Percentiles rank a stretch among this genome's conserved stretches.
Evolutionary conservation across 495 filamentous ascomycete genomes (phyloP).

Genomic region (Neurospora tetrasperma): DNA sequence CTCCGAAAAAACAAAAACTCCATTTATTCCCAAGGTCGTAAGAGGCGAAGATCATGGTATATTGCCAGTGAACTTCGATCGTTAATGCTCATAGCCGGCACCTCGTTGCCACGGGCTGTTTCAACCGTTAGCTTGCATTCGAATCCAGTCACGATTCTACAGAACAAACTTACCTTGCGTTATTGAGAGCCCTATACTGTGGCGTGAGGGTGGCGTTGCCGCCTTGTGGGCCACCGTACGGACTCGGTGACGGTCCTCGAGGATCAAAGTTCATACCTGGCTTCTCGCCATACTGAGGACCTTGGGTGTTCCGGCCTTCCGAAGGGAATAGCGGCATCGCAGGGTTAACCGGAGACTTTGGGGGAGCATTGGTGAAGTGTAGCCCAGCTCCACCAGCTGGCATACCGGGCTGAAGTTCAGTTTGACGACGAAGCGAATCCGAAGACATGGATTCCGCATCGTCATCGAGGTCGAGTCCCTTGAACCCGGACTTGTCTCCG

Average conservation of each 20-base stretch:
- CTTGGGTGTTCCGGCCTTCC: conserved; percentile 13
- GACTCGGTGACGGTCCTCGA: conserved; percentile 10
- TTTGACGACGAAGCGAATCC: conserved; percentile 23
- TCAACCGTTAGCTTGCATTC: conserved; percentile 12
- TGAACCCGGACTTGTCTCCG: conserved; percentile 71
- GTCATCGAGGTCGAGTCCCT: conserved; percentile 61
- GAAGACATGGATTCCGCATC: conserved; percentile 60
- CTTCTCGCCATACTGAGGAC: neutral
- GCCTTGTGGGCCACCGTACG: conserved; percentile 6
- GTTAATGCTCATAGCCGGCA: conserved; percentile 40
- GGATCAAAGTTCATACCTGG: conserved; percentile 9
- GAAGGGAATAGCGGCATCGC: conserved; percentile 52
- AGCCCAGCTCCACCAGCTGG: neutral
- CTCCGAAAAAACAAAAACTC: conserved; percentile 4
- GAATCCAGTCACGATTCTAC: neutral
- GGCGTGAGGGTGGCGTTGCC: conserved; percentile 5
- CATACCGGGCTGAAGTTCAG: conserved; percentile 3
- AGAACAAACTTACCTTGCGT: conserved; percentile 35
- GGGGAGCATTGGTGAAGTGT: conserved; percentile 26
- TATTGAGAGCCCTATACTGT: conserved; percentile 21
- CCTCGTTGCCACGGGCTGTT: conserved; percentile 46
- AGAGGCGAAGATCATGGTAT: neutral
- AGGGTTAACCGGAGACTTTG: conserved; percentile 52
- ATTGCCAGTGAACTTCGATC: neutral
- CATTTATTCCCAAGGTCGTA: conserved; percentile 4